Evolutionary conservation across 768 basidiomycete species (phyloP).

Genomic region (Tulasnella sp.): DNA sequence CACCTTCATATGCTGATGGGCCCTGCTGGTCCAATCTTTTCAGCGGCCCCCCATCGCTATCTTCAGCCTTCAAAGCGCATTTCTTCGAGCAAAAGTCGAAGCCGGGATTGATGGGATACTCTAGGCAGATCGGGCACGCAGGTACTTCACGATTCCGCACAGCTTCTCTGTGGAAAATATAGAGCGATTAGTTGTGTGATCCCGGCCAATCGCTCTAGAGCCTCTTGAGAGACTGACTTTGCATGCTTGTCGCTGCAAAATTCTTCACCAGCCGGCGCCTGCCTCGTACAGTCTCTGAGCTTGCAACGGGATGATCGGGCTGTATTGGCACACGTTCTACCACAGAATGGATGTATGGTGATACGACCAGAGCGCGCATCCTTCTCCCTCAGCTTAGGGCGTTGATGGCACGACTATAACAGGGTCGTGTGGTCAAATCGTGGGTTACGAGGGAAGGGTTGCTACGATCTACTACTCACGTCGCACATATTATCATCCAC

Average conservation of each 20-base stretch:
- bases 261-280: not conserved
- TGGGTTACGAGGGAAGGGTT: not conserved
- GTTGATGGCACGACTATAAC: not conserved
- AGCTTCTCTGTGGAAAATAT: not conserved
- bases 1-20: too few relatives aligned
- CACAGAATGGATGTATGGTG: not conserved
- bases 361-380: not conserved
- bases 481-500: constrained; percentile 3
- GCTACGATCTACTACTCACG: not conserved
- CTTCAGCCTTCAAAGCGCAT: not conserved
- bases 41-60: not conserved
- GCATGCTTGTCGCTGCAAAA: not conserved
- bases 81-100: not conserved
- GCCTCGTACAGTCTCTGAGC: not conserved
- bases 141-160: not conserved
- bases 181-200: too few relatives aligned
- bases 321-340: not conserved
- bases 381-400: not conserved
- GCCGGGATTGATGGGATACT: not conserved
- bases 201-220: too few relatives aligned
- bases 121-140: not conserved
- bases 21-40: too few relatives aligned
- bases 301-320: too few relatives aligned
- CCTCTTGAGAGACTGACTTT: not conserved
- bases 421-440: not conserved